phyloP scores from a whole-genome alignment of 352 stramenopile species.

The Phytophthora citricola region DNA sequence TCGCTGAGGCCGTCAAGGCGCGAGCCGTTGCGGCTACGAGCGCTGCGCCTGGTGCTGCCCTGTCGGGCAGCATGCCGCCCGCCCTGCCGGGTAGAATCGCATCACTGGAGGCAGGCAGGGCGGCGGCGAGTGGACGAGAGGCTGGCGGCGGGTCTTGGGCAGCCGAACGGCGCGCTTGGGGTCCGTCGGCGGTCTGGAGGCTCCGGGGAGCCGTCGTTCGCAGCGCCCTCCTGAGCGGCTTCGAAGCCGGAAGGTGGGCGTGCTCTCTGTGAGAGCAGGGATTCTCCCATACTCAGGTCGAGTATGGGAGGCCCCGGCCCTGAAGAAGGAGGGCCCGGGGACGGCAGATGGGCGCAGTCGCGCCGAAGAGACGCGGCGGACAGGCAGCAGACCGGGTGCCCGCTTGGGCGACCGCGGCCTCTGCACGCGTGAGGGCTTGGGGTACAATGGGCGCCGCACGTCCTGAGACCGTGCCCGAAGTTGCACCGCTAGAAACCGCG shows the following conservation, averaged over 20 bases:
- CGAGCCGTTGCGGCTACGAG: not conserved
- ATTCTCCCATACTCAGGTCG: not conserved
- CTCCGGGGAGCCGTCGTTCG: not conserved
- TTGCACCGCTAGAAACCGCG: not conserved
- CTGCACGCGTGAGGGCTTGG: not conserved
- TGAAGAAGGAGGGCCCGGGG: not conserved
- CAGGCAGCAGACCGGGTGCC: too few species aligned
- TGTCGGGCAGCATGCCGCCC: not conserved
- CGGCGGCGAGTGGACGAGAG: too few species aligned
- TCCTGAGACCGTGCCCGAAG: not conserved
- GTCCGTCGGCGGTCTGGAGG: not conserved
- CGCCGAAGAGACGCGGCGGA: not conserved
- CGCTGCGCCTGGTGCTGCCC: not conserved
- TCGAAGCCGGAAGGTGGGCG: not conserved
- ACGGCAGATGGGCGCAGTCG: too few species aligned
- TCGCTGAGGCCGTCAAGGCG: too few species aligned
- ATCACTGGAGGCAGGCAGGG: not conserved
- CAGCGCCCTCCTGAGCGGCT: not conserved
- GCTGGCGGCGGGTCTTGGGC: not conserved
- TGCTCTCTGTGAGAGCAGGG: not conserved
- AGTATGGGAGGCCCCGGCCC: not conserved
- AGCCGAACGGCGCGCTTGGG: not conserved
- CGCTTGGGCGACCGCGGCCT: not conserved
- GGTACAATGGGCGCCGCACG: constrained; percentile 1
- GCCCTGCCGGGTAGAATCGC: not conserved